Percentiles rank a stretch among this genome's conserved stretches.
Evolutionary conservation across 2,329 filamentous ascomycete species (phyloP).

Genomic region (Pseudogymnoascus sp.): DNA sequence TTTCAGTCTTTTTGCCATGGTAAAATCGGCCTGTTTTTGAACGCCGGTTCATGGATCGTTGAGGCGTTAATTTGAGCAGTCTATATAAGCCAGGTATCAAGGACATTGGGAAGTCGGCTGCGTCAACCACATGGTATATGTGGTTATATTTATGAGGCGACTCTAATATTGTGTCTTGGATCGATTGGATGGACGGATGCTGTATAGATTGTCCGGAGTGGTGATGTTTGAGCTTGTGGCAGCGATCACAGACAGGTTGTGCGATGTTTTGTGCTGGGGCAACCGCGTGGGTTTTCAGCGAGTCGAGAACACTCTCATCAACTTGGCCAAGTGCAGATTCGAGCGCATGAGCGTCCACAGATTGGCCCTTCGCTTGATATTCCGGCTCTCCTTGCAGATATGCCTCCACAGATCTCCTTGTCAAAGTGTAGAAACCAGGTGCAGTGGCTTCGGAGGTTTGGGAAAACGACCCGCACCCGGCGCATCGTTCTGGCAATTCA

Average conservation of each 20-base stretch:
- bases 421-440: conserved; percentile 48
- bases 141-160: conserved; percentile 88
- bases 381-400: conserved; percentile 33
- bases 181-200: conserved; percentile 71
- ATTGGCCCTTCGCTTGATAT: neutral
- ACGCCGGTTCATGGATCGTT: conserved; percentile 73
- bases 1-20: conserved; percentile 59
- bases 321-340: conserved; percentile 2
- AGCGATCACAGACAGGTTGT: conserved; percentile 72
- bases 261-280: conserved; percentile 23
- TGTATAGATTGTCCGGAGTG: conserved; percentile 60
- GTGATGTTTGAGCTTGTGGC: conserved; percentile 74
- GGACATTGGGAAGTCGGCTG: conserved; percentile 94
- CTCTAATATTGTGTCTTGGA: conserved; percentile 76
- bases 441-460: conserved; percentile 44
- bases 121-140: conserved; percentile 90
- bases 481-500: conserved; percentile 47
- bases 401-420: conserved; percentile 41
- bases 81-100: conserved; percentile 68
- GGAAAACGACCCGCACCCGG: conserved; percentile 56
- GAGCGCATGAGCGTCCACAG: neutral
- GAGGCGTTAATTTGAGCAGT: conserved; percentile 59
- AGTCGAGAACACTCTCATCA: neutral
- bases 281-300: neutral
- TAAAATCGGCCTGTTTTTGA: conserved; percentile 58